These are phyloP conservation scores for Magnaporthiopsis poae DNA, from an alignment of 2,329 filamentous ascomycete genomes.

Conservation along the genomic window DNA sequence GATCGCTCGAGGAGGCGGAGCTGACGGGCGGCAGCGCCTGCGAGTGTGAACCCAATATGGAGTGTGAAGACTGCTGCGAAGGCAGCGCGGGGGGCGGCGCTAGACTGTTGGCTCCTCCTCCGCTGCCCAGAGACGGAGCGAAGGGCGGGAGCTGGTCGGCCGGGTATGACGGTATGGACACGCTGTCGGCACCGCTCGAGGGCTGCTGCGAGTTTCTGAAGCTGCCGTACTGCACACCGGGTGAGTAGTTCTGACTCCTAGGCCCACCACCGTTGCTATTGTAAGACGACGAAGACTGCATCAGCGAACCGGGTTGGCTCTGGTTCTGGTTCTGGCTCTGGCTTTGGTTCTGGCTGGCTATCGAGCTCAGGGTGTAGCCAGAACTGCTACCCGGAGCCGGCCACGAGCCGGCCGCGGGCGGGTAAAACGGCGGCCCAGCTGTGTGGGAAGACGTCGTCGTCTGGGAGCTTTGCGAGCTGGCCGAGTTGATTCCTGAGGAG, in stretches of 20 bases:
- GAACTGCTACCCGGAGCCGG: background rate
- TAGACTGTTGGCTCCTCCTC: background rate
- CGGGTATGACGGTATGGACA: background rate
- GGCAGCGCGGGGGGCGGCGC: slow-evolving; percentile 13
- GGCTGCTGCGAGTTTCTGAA: too few relatives aligned
- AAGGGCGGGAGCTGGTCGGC: background rate
- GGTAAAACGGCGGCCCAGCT: slow-evolving; percentile 26
- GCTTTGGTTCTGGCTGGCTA: background rate
- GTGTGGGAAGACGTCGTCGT: slow-evolving; percentile 22
- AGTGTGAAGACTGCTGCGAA: slow-evolving; percentile 7
- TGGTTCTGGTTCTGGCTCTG: background rate
- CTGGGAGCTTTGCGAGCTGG: slow-evolving; percentile 45
- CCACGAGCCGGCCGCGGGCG: slow-evolving; percentile 10
- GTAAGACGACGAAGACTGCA: too few relatives aligned
- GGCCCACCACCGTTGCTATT: too few relatives aligned
- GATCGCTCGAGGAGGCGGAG: background rate
- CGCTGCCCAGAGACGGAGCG: background rate
- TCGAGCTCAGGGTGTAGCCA: slow-evolving; percentile 4
- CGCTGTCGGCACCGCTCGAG: too few relatives aligned
- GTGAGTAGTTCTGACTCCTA: too few relatives aligned
- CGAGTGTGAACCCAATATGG: background rate
- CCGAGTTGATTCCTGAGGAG: slow-evolving; percentile 50
- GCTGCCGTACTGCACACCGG: too few relatives aligned
- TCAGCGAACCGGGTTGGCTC: too few relatives aligned
- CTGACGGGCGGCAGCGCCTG: background rate